phyloP scores from a whole-genome alignment of 805 yeast genomes.

The Saturnispora hagleri region DNA sequence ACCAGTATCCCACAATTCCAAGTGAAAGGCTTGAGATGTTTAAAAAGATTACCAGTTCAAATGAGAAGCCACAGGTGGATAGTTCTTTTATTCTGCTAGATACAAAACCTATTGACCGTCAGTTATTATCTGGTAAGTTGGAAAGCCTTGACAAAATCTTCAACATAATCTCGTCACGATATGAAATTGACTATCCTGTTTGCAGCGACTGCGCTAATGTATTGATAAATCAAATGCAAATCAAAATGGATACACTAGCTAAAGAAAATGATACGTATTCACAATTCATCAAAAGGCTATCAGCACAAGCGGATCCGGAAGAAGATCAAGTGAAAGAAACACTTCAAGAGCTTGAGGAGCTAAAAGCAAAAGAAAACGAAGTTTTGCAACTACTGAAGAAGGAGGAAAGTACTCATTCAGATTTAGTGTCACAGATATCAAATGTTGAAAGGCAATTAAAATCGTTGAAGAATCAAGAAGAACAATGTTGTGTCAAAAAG shows the following conservation, averaged over 20 bases:
- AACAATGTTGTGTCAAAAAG: slow-evolving; percentile 36
- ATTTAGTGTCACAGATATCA: slow-evolving; percentile 40
- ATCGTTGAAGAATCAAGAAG: slow-evolving; percentile 35
- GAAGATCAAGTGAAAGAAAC: slow-evolving; percentile 36
- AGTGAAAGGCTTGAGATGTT: slow-evolving; percentile 31
- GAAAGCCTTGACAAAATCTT: slow-evolving; percentile 54
- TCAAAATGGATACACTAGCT: slow-evolving; percentile 61
- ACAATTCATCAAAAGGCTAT: slow-evolving; percentile 61
- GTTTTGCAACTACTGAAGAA: slow-evolving; percentile 31
- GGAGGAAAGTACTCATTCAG: slow-evolving; percentile 35
- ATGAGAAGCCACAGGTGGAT: slow-evolving; percentile 11
- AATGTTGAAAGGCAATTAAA: slow-evolving; percentile 33
- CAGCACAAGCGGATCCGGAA: slow-evolving; percentile 42
- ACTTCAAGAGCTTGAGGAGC: slow-evolving; percentile 34
- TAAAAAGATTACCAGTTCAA: slow-evolving; percentile 22
- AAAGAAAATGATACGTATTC: slow-evolving; percentile 73
- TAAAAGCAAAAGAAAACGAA: slow-evolving; percentile 33
- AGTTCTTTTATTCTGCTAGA: slow-evolving; percentile 13
- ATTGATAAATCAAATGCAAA: slow-evolving; percentile 54
- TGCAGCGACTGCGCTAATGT: slow-evolving; percentile 76
- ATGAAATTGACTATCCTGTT: slow-evolving; percentile 77
- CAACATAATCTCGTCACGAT: slow-evolving; percentile 64
- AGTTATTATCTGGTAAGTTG: slow-evolving; percentile 18
- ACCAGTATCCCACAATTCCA: slow-evolving; percentile 28
- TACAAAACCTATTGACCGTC: not conserved